These are phyloP conservation scores for Leccinum incarnatum DNA, from an alignment of 768 basidiomycete genomes.

Conservation along the genomic window DNA sequence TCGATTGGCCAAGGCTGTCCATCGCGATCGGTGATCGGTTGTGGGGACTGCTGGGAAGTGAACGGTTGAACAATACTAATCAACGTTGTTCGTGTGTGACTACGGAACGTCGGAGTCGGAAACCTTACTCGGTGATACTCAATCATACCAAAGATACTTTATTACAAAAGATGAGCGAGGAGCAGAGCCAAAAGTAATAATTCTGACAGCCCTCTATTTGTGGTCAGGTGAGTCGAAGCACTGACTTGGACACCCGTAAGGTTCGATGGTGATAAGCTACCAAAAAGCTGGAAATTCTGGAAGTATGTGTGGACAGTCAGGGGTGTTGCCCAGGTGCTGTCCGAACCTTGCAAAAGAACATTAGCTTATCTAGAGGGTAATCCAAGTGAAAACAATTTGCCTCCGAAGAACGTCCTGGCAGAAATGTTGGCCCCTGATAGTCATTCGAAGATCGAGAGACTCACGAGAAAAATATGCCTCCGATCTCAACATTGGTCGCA, in stretches of 20 bases:
- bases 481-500: slow-evolving; percentile 47
- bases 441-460: slow-evolving; percentile 22
- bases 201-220: background rate
- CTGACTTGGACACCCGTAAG: slow-evolving; percentile 24
- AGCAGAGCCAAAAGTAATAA: background rate
- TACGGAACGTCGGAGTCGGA: too few species aligned
- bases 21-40: background rate
- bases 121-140: too few species aligned
- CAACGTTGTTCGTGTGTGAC: background rate
- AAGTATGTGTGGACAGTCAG: slow-evolving; percentile 68
- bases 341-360: slow-evolving; percentile 43
- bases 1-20: background rate
- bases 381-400: slow-evolving; percentile 29
- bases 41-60: background rate
- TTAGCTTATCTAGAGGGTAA: slow-evolving; percentile 10
- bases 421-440: background rate
- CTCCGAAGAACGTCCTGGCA: slow-evolving; percentile 78
- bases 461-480: slow-evolving; percentile 79
- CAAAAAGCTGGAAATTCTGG: slow-evolving; percentile 71
- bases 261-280: slow-evolving; percentile 48
- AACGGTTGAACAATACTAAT: background rate
- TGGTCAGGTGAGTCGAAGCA: slow-evolving; percentile 3
- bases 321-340: slow-evolving; percentile 70
- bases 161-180: background rate
- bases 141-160: background rate